Base-by-base conservation (phyloP, 352 stramenopile species). In the Phytopythium ostracodes region DNA sequence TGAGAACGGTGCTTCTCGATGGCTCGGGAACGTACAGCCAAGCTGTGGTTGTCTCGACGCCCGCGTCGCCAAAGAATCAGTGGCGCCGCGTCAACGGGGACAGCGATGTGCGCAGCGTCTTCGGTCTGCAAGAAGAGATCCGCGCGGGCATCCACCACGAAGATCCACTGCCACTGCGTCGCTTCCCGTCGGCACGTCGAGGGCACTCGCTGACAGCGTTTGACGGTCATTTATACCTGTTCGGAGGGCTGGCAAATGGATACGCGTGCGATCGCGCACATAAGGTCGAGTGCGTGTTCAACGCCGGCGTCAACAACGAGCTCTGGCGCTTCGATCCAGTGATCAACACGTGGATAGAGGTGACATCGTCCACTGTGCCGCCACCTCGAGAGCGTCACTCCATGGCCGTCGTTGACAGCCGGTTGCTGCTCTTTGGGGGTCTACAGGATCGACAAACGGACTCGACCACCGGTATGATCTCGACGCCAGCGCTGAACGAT, bases 391-490 rank as follows among this genome's bases (percentile, higher is more conserved):
- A 91, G 59, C 88, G 88, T 36, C 83, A 92, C 60, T 80, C 81
- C 6, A 75, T 81, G 55, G 65, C 71, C 7, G 64, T 83, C 4
- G 56, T 92, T 5, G 68, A 60, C 10, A 66, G 57, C 40, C 73
- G 79, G 11, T 53, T 91, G 51, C 64, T 92, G 27, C 58, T 92
- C 3, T 91, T 91, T 63, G 81, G 79, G 52, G 83, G 83, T 10
- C 70, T 73, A 0, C 68, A 73, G 24, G 70, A 66, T 8, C 65
- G 75, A 24, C 24, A n/a, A 46, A 22, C 11, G 9, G 25, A 49
- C 35, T n/a, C 53, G 14, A 31, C 47, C 1, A 31, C 60, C 17
- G 55, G 67, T 24, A 20, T 62, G 4, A 62, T 61, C 63, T 33
- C 59, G 22, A 76, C 63, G 42, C 63, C 40, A 52, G 68, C 75